Conservation (phyloP, 352 stramenopile genomes). For the Globisporangium canariense region DNA sequence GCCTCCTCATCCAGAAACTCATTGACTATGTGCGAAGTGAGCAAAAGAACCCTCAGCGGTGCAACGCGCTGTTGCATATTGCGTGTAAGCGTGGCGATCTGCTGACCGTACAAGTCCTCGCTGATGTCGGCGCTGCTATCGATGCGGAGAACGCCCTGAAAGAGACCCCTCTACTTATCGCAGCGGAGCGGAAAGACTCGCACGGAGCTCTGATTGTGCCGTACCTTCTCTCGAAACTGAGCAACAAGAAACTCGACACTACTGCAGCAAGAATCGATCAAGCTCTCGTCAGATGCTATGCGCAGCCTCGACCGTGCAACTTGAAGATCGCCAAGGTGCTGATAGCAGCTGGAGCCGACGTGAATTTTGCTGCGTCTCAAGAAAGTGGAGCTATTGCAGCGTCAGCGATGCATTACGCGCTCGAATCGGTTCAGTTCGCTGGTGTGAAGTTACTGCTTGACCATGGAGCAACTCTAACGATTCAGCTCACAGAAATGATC, state of each 20-base stretch:
- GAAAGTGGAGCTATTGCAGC: background rate
- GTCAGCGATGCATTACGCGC: conserved; percentile 34
- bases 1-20: conserved; percentile 48
- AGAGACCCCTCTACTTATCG: conserved; percentile 34
- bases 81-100: conserved; percentile 33
- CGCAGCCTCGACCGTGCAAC: conserved; percentile 33
- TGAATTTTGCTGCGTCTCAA: conserved; percentile 17
- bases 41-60: conserved; percentile 8
- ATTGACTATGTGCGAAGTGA: conserved; percentile 37
- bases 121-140: conserved; percentile 37
- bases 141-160: conserved; percentile 23
- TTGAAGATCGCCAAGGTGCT: conserved; percentile 38
- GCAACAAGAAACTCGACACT: background rate
- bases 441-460: conserved; percentile 41
- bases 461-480: conserved; percentile 31
- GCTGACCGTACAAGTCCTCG: conserved; percentile 31
- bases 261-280: conserved; percentile 21
- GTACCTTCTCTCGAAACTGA: conserved; percentile 22
- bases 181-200: conserved; percentile 37
- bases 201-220: conserved; percentile 31
- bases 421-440: conserved; percentile 33
- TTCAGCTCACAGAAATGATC: conserved; percentile 31
- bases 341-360: conserved; percentile 31
- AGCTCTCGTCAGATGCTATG: conserved; percentile 40
- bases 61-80: conserved; percentile 42